Conservation (phyloP, 2,329 filamentous ascomycete species). For the Ophiostoma populinum region DNA sequence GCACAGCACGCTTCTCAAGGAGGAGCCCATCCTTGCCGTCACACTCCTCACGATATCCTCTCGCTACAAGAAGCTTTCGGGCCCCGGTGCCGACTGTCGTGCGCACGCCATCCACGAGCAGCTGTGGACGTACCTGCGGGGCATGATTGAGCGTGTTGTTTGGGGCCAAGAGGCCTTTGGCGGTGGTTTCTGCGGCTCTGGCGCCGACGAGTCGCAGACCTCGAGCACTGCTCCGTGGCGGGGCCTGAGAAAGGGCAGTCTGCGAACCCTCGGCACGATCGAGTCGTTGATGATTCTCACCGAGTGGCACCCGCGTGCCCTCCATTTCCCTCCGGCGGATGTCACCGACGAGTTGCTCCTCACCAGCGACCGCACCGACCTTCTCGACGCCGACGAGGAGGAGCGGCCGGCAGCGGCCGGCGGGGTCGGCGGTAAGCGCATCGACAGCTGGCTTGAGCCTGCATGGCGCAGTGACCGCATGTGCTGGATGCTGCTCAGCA, state of each 20-base stretch:
- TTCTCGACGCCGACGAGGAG: constrained; percentile 23
- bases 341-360: constrained; percentile 52
- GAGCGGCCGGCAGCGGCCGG: constrained; percentile 49
- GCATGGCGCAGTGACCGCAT: constrained; percentile 89
- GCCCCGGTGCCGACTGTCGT: constrained; percentile 65
- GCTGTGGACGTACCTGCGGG: constrained; percentile 82
- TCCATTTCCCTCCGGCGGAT: constrained; percentile 83
- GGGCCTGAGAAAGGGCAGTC: constrained; percentile 55
- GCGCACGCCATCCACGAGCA: constrained; percentile 89
- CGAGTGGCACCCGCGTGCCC: constrained; percentile 87
- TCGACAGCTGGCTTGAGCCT: constrained; percentile 92
- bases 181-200: constrained; percentile 65
- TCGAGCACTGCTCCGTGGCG: constrained; percentile 55
- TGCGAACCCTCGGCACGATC: constrained; percentile 81
- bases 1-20: constrained; percentile 63
- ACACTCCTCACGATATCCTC: constrained; percentile 85
- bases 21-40: constrained; percentile 85
- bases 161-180: constrained; percentile 96
- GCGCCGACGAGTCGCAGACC: constrained; percentile 40
- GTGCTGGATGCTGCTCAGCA: constrained; percentile 95
- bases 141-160: constrained; percentile 87
- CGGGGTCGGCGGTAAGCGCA: constrained; percentile 65
- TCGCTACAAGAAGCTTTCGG: constrained; percentile 64
- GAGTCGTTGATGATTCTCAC: constrained; percentile 88
- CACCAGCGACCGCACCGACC: constrained; percentile 33